Base-by-base conservation (phyloP, 148 eudicot genomes). In the Dysphania ambrosioides region DNA sequence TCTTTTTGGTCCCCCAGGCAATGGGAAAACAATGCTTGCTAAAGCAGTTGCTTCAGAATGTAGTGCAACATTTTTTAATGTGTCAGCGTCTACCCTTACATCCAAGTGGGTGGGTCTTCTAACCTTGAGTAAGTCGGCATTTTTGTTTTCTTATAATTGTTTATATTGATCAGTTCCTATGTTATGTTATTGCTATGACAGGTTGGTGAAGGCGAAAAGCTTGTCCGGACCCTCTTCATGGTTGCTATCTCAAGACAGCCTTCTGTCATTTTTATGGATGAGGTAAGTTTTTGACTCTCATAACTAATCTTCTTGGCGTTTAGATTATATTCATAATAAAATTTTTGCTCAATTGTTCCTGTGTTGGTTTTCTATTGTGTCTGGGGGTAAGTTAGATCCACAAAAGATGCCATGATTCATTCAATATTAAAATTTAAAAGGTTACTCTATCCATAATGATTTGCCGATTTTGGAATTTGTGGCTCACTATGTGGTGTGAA, bases 191-290 rank as follows among this genome's bases (percentile, higher is more conserved):
- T 74, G 60, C 32, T 66, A 47, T 73, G 74, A 81, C 78, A 95
- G 99, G 99, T 95, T 76, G 99, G 99, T 53, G 99, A 95, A 84
- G 99, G 92, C 78, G 99, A 95, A 83, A 95, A 95, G 87, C 97
- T 95, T 81, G 99, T 95, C 21, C 91, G 94, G 75, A 91, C 93
- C 41, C 99, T 95, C 78, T 95, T 95, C 73, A 82, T 60, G 83
- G 92, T 92, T 85, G 99, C 99, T 66, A 79, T 89, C 70, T 86
- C 94, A 18, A 84, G 89, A 80, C 95, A 95, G 82, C 99, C 99
- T 75, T 95, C 99, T 65, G 97, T 95, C 26, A 95, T 95, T 71
- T 95, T 95, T 85, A 90, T 95, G 74, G 99, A 95, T 83, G 99
- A 95, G 83, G 99, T 92, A 86, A 68, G 88, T 35, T 70, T 63